Conservation (phyloP, 2,329 filamentous ascomycete genomes). For the Aspergillus melleus region DNA sequence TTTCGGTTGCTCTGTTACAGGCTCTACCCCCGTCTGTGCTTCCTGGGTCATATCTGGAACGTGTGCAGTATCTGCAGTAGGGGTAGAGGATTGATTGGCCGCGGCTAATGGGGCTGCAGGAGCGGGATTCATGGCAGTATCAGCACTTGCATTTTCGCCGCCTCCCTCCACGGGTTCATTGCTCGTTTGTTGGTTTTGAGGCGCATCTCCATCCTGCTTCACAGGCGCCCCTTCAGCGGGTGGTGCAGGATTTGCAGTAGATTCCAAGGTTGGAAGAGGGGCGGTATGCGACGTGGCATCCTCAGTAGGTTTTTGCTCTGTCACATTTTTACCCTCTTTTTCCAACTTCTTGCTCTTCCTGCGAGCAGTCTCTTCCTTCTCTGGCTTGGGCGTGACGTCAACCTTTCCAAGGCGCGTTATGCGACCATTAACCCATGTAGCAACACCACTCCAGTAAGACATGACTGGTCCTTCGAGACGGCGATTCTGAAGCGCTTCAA, state of each 20-base stretch:
- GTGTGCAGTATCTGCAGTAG: background rate
- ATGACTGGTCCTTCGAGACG: conserved; percentile 86
- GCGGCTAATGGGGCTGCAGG: background rate
- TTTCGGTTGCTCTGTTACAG: background rate
- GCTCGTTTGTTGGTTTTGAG: conserved; percentile 4
- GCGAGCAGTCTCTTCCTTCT: conserved; percentile 51
- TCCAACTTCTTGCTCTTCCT: conserved; percentile 35
- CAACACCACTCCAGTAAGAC: conserved; percentile 90
- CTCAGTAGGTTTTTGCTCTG: conserved; percentile 19
- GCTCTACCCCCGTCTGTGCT: background rate
- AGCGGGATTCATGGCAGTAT: background rate
- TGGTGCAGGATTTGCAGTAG: conserved; percentile 3
- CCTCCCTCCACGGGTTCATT: background rate
- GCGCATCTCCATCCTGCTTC: conserved; percentile 10
- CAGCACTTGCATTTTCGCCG: conserved; percentile 2
- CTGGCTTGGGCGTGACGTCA: conserved; percentile 44
- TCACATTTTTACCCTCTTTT: conserved; percentile 27
- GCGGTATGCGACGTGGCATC: conserved; percentile 7
- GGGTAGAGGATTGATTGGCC: conserved; percentile 5
- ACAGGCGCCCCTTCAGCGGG: conserved; percentile 10
- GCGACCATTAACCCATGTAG: conserved; percentile 75
- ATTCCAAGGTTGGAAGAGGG: conserved; percentile 9
- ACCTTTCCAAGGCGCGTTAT: conserved; percentile 69
- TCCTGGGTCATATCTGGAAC: conserved; percentile 1
- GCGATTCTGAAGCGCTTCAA: conserved; percentile 84